These are phyloP conservation scores for Tagetes patula DNA, from an alignment of 129 eudicot genomes.

Conservation along the genomic window DNA sequence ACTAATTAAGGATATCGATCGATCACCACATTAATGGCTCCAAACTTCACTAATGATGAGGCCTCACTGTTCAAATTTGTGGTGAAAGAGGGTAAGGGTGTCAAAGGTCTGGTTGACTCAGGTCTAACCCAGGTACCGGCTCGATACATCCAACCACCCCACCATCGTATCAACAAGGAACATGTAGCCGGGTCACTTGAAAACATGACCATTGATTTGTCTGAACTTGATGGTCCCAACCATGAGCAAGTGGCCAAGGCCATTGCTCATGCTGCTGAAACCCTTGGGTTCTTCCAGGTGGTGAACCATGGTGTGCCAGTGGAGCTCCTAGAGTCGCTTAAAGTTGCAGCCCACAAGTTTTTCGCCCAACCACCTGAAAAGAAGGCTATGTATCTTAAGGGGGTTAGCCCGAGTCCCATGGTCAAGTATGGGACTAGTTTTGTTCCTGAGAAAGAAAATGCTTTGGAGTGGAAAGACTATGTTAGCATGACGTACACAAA, in stretches of 20 bases:
- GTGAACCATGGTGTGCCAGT: slow-evolving; percentile 55
- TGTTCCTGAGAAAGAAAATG: slow-evolving; percentile 47
- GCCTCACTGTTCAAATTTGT: slow-evolving; percentile 38
- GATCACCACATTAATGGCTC: slow-evolving; percentile 13
- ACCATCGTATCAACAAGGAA: slow-evolving; percentile 26
- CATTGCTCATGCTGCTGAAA: slow-evolving; percentile 48
- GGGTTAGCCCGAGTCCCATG: slow-evolving; percentile 42
- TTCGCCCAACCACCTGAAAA: slow-evolving; percentile 41
- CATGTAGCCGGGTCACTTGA: neutral
- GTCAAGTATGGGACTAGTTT: slow-evolving; percentile 56
- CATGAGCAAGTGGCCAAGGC: slow-evolving; percentile 44
- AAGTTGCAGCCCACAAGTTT: slow-evolving; percentile 40
- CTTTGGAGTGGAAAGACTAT: slow-evolving; percentile 52
- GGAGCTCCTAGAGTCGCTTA: slow-evolving; percentile 42
- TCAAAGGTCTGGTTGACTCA: slow-evolving; percentile 49
- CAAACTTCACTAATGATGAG: slow-evolving; percentile 22
- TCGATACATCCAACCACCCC: slow-evolving; percentile 41
- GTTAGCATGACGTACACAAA: slow-evolving; percentile 47
- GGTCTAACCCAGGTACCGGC: slow-evolving; percentile 36
- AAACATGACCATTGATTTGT: slow-evolving; percentile 38
- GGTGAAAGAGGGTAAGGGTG: slow-evolving; percentile 41
- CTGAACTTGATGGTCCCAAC: slow-evolving; percentile 44
- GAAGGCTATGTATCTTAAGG: slow-evolving; percentile 50
- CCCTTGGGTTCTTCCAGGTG: slow-evolving; percentile 56
- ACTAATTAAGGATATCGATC: too few relatives aligned